phyloP scores from a whole-genome alignment of 179 eudicot genomes.

The Silene vulgaris region DNA sequence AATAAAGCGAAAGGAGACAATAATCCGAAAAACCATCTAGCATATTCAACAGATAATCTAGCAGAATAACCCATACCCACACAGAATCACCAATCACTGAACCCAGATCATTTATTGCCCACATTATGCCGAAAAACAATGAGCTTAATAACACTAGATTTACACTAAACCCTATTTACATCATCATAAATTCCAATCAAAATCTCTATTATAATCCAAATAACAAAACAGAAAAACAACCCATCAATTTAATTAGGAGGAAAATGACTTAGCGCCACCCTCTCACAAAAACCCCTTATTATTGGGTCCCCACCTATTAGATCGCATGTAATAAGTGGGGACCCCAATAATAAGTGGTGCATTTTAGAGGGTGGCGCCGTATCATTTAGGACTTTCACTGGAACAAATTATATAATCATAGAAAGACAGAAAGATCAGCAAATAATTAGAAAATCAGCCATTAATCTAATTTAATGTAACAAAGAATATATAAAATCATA shows the following conservation, averaged over 20 bases:
- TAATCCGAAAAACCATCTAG: background rate
- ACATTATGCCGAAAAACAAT: background rate
- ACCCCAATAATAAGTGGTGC: no score
- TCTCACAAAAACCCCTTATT: no score
- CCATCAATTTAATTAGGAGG: no score
- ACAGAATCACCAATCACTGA: background rate
- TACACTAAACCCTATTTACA: background rate
- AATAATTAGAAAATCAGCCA: slow-evolving; percentile 11
- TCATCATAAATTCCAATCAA: background rate
- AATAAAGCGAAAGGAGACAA: no score
- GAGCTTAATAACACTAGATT: background rate
- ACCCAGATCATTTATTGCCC: background rate
- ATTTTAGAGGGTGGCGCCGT: no score
- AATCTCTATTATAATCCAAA: background rate
- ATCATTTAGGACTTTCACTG: no score
- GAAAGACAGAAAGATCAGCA: background rate
- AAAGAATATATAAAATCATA: background rate
- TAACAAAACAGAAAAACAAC: no score
- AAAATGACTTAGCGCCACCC: no score
- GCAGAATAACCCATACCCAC: no score
- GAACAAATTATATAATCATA: no score
- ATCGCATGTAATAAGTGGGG: no score
- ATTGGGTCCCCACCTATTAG: no score
- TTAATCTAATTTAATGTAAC: background rate
- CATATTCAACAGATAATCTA: background rate